These are phyloP conservation scores for Septoria linicola DNA, from an alignment of 2,329 filamentous ascomycete genomes.

Conservation along the genomic window DNA sequence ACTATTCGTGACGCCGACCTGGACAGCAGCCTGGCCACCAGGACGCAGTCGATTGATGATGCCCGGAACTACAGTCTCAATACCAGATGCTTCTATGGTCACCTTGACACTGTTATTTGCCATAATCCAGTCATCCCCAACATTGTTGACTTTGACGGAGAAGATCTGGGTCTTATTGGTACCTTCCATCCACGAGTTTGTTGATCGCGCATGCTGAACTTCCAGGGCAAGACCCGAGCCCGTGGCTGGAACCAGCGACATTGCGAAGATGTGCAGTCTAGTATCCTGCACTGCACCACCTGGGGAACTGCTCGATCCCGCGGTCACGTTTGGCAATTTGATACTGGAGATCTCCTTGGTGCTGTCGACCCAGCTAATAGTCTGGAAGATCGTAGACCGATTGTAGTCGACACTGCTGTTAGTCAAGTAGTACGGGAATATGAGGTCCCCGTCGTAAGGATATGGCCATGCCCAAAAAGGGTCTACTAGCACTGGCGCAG, in stretches of 20 bases:
- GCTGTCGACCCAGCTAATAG: slow-evolving; percentile 42
- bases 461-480: slow-evolving; percentile 43
- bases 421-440: slow-evolving; percentile 43
- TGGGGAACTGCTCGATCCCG: slow-evolving; percentile 36
- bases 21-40: slow-evolving; percentile 42
- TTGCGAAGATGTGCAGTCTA: slow-evolving; percentile 42
- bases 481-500: slow-evolving; percentile 38
- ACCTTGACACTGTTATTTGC: slow-evolving; percentile 40
- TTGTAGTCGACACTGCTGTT: slow-evolving; percentile 42
- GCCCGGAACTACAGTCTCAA: slow-evolving; percentile 39
- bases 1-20: slow-evolving; percentile 40
- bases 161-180: slow-evolving; percentile 43
- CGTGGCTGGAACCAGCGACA: slow-evolving; percentile 38
- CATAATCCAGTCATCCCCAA: slow-evolving; percentile 39
- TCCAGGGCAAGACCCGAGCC: slow-evolving; percentile 33
- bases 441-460: slow-evolving; percentile 43
- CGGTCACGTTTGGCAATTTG: slow-evolving; percentile 40
- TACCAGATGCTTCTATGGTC: slow-evolving; percentile 36
- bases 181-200: slow-evolving; percentile 43
- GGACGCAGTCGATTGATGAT: slow-evolving; percentile 43
- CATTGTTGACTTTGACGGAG: slow-evolving; percentile 42
- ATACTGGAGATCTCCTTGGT: slow-evolving; percentile 41
- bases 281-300: slow-evolving; percentile 34
- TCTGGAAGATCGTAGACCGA: slow-evolving; percentile 44
- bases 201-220: slow-evolving; percentile 44